phyloP scores from a whole-genome alignment of 306 rosid genomes.

The Malus sieversii region DNA sequence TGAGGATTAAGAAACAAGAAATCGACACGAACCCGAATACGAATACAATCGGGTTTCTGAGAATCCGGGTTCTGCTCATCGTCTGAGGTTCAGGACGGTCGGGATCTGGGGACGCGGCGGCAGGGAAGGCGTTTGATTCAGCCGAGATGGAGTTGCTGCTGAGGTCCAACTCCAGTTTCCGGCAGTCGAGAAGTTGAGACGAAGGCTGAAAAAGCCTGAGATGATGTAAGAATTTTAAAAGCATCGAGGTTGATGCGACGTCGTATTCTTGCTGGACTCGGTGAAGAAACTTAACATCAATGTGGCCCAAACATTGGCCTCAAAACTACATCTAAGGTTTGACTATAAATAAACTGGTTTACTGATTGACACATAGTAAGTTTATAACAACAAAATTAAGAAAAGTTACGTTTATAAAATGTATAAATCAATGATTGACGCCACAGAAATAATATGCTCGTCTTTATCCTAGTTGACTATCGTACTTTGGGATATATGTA shows the following conservation, averaged over 20 bases:
- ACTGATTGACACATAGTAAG: too few relatives aligned
- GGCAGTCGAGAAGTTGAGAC: background rate
- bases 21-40: constrained; percentile 36
- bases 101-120: background rate
- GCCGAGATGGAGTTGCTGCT: background rate
- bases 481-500: too few relatives aligned
- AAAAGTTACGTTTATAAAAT: too few relatives aligned
- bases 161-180: background rate
- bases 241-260: background rate
- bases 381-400: too few relatives aligned
- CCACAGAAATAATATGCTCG: rapidly evolving
- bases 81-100: background rate
- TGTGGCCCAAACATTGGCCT: background rate
- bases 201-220: background rate
- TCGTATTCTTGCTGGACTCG: background rate
- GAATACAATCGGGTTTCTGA: constrained; percentile 45
- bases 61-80: constrained; percentile 37
- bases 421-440: too few relatives aligned
- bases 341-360: too few relatives aligned
- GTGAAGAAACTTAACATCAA: background rate
- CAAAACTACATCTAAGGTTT: too few relatives aligned
- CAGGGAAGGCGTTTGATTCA: too few relatives aligned
- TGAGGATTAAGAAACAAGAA: constrained; percentile 36
- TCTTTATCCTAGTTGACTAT: too few relatives aligned
- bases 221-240: background rate